Evolutionary conservation across 1,284 basidiomycete species (phyloP), one percentile per base, ranked within the genome.

Genomic region (Kwoniella shivajii): DNA sequence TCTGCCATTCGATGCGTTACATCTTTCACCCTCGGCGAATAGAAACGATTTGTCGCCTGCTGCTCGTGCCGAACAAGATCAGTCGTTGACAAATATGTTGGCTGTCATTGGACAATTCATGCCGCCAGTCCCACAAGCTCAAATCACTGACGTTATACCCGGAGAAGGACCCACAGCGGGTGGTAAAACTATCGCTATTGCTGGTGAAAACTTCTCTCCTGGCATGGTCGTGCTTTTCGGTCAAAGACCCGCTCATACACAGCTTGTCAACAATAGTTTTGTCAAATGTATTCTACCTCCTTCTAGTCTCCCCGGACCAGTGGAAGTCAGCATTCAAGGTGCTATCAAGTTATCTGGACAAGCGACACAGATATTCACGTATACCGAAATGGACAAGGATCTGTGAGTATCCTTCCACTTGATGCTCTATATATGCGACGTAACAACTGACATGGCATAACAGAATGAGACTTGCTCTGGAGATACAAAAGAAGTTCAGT

Each of bases 231-330:
- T 92, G 68, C 80, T 92, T 6, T 99, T 99, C 76, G 95, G 95
- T 29, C 90, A 90, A 61, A 82, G 86, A 5, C 78, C 85, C 2
- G 88, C 93, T 4, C 88, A 86, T 52, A 97, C 93, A 0, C 88
- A 90, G 64, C 84, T 90, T 37, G 97, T 93, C 89, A 92, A 90
- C 68, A 87, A 92, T 59, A 95, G 92, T 67, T 95, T 95, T 37
- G 83, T 98, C 4, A 90, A 97, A 13, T 98, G 95, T 74, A 79
- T 95, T 36, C 77, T 99, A 47, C 96, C 96, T 2, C 91, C 96
- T 0, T 85, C 88, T 55, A 82, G 87, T 1, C 80, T 83, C 44
- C 84, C 94, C 3, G 96, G 95, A 2, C 85, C 90, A 6, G 95
- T 98, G n/a, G 84, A 87, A 1, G 95, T 99, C 3, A 88, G 86